Percentiles rank a stretch among this genome's conserved stretches.
Evolutionary conservation across 139 green algal genomes (phyloP).

Genomic region (Pseudopediastrum boryanum): DNA sequence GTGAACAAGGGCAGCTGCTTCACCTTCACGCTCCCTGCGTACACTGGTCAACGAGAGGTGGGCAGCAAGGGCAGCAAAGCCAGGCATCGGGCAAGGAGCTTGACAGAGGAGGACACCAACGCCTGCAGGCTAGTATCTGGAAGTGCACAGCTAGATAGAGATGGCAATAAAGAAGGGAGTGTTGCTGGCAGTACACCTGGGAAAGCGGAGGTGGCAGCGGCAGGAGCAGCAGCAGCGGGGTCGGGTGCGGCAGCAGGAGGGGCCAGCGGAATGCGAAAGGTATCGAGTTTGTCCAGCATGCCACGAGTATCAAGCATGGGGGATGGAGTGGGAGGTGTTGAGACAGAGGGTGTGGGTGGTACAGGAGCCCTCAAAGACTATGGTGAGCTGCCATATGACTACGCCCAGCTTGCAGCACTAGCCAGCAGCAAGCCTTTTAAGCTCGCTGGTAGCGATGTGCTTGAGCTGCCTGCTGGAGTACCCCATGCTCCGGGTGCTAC

Average conservation of each 20-base stretch:
- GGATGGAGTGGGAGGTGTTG: no score
- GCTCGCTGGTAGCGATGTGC: no score
- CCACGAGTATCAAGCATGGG: background rate
- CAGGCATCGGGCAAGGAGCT: no score
- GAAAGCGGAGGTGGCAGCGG: background rate
- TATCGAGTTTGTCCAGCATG: background rate
- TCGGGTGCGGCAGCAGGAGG: background rate
- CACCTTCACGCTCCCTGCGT: constrained; percentile 48
- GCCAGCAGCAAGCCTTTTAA: constrained; percentile 43
- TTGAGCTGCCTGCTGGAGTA: no score
- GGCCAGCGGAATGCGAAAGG: background rate
- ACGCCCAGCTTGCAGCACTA: constrained; percentile 50
- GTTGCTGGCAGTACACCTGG: no score
- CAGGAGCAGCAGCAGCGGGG: background rate
- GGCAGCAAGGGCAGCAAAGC: constrained; percentile 12
- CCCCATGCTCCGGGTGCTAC: no score
- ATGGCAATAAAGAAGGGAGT: no score
- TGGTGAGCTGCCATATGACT: constrained; percentile 46
- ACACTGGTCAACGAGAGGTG: constrained; percentile 13
- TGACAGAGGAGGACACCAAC: no score
- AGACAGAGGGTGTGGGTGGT: no score
- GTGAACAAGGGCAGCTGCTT: constrained; percentile 50
- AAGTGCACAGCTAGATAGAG: no score
- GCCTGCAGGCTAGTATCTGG: no score
- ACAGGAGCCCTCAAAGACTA: no score